Base-by-base conservation (phyloP, 2,329 filamentous ascomycete species). In the Emericellopsis atlantica region DNA sequence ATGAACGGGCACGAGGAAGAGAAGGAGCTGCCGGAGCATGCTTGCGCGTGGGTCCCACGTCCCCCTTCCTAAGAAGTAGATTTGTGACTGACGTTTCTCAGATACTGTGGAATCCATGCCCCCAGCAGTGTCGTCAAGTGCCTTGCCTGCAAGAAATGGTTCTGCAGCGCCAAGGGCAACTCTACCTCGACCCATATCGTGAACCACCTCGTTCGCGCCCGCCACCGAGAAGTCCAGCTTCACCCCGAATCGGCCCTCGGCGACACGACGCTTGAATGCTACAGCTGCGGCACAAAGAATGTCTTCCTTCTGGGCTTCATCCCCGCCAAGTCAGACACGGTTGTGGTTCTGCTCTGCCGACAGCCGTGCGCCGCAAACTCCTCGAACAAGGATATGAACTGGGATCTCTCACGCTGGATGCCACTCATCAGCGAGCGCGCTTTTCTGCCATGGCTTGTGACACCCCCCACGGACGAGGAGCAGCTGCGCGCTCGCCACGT, bases 281-380 rank as follows among this genome's bases (percentile, higher is more conserved):
- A 98, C 69, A 96, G 95, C 65, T 98, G 92, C 61, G 92, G 90
- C 37, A 95, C 87, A n/a, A 96, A 95, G 67, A 98, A 98, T 59
- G 90, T 95, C 38, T 98, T 98, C 52, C 72, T 96, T 31, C 80
- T 98, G 23, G 92, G 92, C 6, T 98, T 98, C 59, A 98, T 98
- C 51, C 93, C 92, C 9, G 92, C 92, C 43, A 98, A 98, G 59
- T 96, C 92, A 10, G 93, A 98, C 55, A 95, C 92, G 0, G 92
- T 98, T 23, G 93, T 98, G 7, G 92, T 98, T 21, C 77, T 98
- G 36, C 75, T 98, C 32, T 98, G 92, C 60, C 88, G 92, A 45
- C 92, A 96, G 62, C 92, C 92, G 37, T 98, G 92, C 61, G 92
- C 90, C 29, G 83, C 92, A 23, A 90, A 85, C 65, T 84, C 89